Percentiles rank a stretch among this genome's conserved stretches.
These are phyloP conservation scores for Hypoxylon crocopeplum DNA, from an alignment of 495 filamentous ascomycete species.

Conservation along the genomic window DNA sequence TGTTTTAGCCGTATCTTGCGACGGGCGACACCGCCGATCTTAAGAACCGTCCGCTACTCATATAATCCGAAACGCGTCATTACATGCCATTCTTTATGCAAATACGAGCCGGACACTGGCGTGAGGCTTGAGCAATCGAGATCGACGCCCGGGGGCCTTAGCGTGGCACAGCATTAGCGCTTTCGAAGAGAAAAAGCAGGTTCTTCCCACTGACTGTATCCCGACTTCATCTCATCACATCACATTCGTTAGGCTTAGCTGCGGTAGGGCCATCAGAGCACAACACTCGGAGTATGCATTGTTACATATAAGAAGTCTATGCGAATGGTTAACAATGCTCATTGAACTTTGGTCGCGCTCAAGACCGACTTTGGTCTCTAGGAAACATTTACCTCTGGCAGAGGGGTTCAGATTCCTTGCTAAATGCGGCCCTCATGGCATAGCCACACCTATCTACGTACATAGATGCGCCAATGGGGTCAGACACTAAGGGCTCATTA, in stretches of 20 bases:
- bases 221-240: conserved; percentile 27
- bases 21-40: conserved; percentile 27
- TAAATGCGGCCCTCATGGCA: no score
- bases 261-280: neutral
- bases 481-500: no score
- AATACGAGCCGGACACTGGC: conserved; percentile 34
- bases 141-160: conserved; percentile 28
- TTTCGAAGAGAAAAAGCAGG: conserved; percentile 23
- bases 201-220: conserved; percentile 27
- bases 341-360: no score
- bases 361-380: no score
- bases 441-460: no score
- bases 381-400: no score
- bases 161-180: conserved; percentile 36
- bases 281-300: no score
- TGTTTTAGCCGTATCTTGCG: conserved; percentile 14
- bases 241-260: neutral
- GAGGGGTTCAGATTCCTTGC: no score
- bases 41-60: conserved; percentile 12
- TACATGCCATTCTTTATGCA: conserved; percentile 30
- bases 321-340: no score
- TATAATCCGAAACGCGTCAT: conserved; percentile 38
- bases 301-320: no score
- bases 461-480: no score
- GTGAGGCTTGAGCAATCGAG: conserved; percentile 34